phyloP scores from a whole-genome alignment of 441 rosid genomes.

The Arabidopsis hybrid region DNA sequence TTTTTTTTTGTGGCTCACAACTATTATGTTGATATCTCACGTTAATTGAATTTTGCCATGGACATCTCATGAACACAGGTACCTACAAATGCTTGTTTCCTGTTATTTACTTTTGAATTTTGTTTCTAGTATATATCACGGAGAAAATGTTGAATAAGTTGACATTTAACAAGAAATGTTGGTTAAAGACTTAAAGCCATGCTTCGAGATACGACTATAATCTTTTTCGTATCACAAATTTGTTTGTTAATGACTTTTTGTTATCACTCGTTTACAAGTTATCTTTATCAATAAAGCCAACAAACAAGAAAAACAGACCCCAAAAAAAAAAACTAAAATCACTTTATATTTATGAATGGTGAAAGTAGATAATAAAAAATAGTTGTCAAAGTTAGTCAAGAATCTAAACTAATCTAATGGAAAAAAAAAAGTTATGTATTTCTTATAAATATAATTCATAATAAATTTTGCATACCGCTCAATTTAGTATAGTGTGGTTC shows the following conservation, averaged over 20 bases:
- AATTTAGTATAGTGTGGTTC: not conserved
- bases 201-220: slow-evolving; percentile 26
- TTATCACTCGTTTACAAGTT: not conserved
- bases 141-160: slow-evolving; percentile 36
- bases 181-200: slow-evolving; percentile 25
- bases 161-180: slow-evolving; percentile 16
- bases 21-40: slow-evolving; percentile 31
- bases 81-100: slow-evolving; percentile 7
- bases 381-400: not conserved
- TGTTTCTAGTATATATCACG: slow-evolving; percentile 11
- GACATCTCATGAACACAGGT: slow-evolving; percentile 36
- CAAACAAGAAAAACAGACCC: not conserved
- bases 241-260: slow-evolving; percentile 1
- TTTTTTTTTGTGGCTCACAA: no score
- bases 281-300: not conserved
- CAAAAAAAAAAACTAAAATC: not conserved
- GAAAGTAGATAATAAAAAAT: not conserved
- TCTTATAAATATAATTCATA: not conserved
- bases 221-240: not conserved
- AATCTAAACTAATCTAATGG: slow-evolving; percentile 7
- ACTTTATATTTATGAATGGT: not conserved
- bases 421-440: not conserved
- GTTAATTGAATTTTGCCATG: slow-evolving; percentile 38
- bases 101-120: slow-evolving; percentile 1
- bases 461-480: not conserved